Percentiles rank a stretch among this genome's conserved stretches.
Evolutionary conservation across 306 rosid species (phyloP).

Genomic region (Gastrolobium bilobum): DNA sequence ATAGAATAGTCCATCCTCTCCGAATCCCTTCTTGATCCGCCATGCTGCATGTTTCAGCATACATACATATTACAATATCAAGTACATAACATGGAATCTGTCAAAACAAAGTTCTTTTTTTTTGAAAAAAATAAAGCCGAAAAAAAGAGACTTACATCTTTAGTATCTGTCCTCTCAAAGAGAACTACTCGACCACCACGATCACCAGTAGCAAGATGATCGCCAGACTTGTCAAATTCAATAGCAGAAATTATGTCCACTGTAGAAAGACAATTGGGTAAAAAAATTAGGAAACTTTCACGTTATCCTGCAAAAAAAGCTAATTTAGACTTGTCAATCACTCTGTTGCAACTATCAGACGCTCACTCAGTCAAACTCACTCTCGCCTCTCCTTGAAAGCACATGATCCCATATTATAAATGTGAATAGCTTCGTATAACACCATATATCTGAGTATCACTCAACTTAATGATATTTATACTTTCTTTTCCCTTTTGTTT

Average conservation of each 20-base stretch:
- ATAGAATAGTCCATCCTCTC: slow-evolving; percentile 88
- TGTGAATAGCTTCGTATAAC: neutral
- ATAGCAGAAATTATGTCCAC: slow-evolving; percentile 99
- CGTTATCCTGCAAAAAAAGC: slow-evolving; percentile 40
- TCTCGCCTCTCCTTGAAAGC: slow-evolving; percentile 19
- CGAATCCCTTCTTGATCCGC: slow-evolving; percentile 82
- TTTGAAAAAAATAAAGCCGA: neutral
- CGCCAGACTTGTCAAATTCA: slow-evolving; percentile 96
- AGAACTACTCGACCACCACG: slow-evolving; percentile 99
- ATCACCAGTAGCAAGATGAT: slow-evolving; percentile 99
- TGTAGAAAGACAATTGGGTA: slow-evolving; percentile 58
- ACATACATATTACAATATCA: slow-evolving; percentile 43
- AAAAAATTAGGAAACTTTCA: slow-evolving; percentile 47
- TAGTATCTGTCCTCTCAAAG: slow-evolving; percentile 96
- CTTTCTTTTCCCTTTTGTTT: slow-evolving; percentile 6
- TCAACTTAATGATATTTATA: neutral
- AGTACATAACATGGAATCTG: slow-evolving; percentile 27
- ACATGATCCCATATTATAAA: slow-evolving; percentile 20
- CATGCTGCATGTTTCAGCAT: slow-evolving; percentile 73
- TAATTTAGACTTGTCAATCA: slow-evolving; percentile 33
- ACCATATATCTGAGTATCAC: slow-evolving; percentile 13
- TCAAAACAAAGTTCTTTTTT: slow-evolving; percentile 20
- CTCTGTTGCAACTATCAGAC: slow-evolving; percentile 32
- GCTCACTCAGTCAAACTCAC: slow-evolving; percentile 35
- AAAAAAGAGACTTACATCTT: slow-evolving; percentile 74